These are phyloP conservation scores for Ascoidea tarda DNA, from an alignment of 805 yeast species.

Conservation along the genomic window DNA sequence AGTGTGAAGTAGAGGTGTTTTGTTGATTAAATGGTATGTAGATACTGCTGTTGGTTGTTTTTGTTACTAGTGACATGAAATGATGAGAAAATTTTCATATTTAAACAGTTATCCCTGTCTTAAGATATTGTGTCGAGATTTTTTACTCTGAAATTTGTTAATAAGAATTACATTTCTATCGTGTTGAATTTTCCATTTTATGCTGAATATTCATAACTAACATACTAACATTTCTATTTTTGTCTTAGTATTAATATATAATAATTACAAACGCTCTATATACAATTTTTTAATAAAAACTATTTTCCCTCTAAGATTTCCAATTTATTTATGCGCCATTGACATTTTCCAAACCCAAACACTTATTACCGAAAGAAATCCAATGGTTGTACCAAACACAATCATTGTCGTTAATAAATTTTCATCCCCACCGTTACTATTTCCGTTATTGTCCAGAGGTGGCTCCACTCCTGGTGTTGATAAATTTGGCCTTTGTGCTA, in stretches of 20 bases:
- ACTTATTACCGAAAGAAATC: conserved; percentile 48
- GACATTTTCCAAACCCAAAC: conserved; percentile 45
- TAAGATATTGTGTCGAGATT: background rate
- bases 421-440: conserved; percentile 28
- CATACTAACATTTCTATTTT: background rate
- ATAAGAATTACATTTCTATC: background rate
- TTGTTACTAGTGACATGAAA: no score
- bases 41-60: no score
- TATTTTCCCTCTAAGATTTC: conserved; percentile 34
- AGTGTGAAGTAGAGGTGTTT: no score
- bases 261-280: background rate
- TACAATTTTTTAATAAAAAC: conserved; percentile 1
- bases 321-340: conserved; percentile 48
- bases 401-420: conserved; percentile 18
- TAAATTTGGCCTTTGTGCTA: conserved; percentile 63
- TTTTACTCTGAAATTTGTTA: background rate
- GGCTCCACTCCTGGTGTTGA: conserved; percentile 73
- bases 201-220: background rate
- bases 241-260: background rate
- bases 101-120: background rate
- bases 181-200: background rate
- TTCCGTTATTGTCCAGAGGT: conserved; percentile 37
- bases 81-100: background rate
- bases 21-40: no score
- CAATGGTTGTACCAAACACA: conserved; percentile 56